Evolutionary conservation across 345 rosid species (phyloP).

Genomic region (Crucihimalaya himalaica): DNA sequence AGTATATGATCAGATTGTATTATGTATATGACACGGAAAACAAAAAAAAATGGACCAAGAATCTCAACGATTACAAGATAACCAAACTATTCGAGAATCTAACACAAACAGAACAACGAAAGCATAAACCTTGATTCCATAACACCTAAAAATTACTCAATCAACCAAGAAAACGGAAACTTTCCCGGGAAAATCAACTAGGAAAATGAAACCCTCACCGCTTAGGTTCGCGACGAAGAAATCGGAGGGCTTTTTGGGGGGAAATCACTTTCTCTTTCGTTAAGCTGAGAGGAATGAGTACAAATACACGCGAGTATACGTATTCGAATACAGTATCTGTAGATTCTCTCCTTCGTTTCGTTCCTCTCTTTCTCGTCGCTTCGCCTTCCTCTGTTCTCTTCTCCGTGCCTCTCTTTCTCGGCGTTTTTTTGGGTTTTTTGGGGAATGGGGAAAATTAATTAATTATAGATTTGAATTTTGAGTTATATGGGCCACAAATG

Average conservation of each 20-base stretch:
- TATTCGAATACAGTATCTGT: background rate
- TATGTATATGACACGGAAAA: background rate
- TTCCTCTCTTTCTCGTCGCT: slow-evolving; percentile 16
- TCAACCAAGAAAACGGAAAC: background rate
- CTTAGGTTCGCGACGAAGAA: background rate
- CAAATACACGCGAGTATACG: background rate
- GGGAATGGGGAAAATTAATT: background rate
- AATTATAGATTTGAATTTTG: slow-evolving; percentile 15
- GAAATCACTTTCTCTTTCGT: background rate
- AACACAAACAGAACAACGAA: background rate
- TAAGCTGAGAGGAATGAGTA: background rate
- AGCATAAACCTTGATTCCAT: background rate
- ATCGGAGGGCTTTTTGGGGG: background rate
- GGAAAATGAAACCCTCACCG: background rate
- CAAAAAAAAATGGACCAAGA: background rate
- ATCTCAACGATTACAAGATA: slow-evolving; percentile 15
- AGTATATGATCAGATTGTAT: background rate
- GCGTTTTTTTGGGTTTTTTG: background rate
- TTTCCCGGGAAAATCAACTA: slow-evolving; percentile 13
- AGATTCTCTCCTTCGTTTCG: background rate
- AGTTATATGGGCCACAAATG: background rate
- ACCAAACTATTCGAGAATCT: background rate
- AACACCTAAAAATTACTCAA: background rate
- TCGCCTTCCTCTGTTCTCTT: slow-evolving; percentile 19
- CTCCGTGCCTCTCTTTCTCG: background rate